phyloP scores from a whole-genome alignment of 169 alveolate species.

The Cytauxzoon felis region DNA sequence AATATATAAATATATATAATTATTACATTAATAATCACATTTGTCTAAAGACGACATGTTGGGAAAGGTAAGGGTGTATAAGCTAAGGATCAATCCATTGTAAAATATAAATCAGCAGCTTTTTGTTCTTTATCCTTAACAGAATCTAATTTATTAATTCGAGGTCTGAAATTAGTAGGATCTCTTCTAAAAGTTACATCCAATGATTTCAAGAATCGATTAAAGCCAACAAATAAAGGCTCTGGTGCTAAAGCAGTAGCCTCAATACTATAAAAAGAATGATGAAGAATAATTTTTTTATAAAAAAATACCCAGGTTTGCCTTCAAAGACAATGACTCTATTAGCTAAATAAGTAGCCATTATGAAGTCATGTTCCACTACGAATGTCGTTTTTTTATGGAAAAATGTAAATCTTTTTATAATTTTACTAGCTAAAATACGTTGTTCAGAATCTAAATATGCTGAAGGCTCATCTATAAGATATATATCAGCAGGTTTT shows the following conservation, averaged over 20 bases:
- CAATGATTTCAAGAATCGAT: constrained; percentile 89
- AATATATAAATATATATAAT: too few species aligned
- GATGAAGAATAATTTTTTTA: constrained; percentile 43
- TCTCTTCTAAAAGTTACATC: constrained; percentile 98
- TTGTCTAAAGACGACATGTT: too few species aligned
- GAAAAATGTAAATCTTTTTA: constrained; percentile 95
- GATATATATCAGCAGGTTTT: constrained; percentile 96
- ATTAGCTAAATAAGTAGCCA: constrained; percentile 99
- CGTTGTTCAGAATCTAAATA: constrained; percentile 99
- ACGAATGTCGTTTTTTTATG: constrained; percentile 96
- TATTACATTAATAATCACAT: too few species aligned
- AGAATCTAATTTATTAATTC: constrained; percentile 96
- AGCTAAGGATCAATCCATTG: too few species aligned
- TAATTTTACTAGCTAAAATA: constrained; percentile 96
- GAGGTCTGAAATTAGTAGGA: constrained; percentile 97
- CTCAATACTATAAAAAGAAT: constrained; percentile 9
- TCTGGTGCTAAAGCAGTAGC: constrained; percentile 78
- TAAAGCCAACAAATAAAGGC: constrained; percentile 85
- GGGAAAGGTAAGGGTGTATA: too few species aligned
- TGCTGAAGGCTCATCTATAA: constrained; percentile 99
- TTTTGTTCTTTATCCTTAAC: constrained; percentile 98
- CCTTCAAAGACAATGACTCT: constrained; percentile 98
- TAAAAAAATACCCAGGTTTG: constrained; percentile 90
- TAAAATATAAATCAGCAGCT: constrained; percentile 92
- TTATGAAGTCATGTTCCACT: constrained; percentile 99